Conservation (phyloP, 2,329 filamentous ascomycete species). For the Sclerotinia spermophila region DNA sequence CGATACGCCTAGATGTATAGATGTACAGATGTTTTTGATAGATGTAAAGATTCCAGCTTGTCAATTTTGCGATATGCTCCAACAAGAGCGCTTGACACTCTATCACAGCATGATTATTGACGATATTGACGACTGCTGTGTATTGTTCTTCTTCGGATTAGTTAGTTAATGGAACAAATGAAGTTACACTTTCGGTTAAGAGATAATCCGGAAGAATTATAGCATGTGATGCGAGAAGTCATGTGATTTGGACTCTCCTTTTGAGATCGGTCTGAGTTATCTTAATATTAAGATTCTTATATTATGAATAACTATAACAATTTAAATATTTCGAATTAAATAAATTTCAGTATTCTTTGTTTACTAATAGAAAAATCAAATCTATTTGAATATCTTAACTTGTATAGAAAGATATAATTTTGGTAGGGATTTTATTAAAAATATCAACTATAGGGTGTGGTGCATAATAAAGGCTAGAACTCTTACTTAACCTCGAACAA, state of each 20-base stretch:
- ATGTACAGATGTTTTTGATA: neutral
- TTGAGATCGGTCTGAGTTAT: neutral
- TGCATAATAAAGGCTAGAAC: too few relatives aligned
- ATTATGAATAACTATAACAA: too few relatives aligned
- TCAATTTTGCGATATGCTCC: neutral
- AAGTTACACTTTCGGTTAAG: conserved; percentile 2
- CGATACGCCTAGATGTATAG: neutral
- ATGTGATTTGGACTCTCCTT: neutral
- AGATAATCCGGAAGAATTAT: neutral
- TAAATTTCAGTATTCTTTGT: too few relatives aligned
- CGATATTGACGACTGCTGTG: neutral
- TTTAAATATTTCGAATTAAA: too few relatives aligned
- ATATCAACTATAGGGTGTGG: too few relatives aligned
- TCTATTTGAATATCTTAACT: too few relatives aligned
- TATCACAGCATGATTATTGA: neutral
- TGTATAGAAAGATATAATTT: too few relatives aligned
- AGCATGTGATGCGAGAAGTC: neutral
- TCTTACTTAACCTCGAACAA: too few relatives aligned
- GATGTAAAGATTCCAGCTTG: neutral
- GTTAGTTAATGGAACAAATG: neutral
- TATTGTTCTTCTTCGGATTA: neutral
- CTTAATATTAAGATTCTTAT: too few relatives aligned
- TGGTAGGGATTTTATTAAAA: too few relatives aligned
- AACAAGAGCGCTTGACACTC: neutral
- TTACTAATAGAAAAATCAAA: neutral